Base-by-base conservation (phyloP, 2,329 filamentous ascomycete genomes). In the Fusarium sp. region DNA sequence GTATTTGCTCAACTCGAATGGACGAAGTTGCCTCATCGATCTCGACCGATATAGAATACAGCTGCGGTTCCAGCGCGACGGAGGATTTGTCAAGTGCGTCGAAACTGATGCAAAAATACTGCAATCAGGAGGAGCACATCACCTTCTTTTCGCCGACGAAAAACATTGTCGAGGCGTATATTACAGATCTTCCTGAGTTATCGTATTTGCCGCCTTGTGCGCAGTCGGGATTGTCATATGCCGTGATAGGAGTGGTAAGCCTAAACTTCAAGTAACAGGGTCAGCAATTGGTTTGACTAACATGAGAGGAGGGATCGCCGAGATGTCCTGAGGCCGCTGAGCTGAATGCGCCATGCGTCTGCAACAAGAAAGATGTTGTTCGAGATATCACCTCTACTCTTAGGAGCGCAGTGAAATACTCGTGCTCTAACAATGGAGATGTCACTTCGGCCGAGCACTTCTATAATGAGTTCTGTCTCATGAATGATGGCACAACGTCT, bases 381-480 rank as follows among this genome's bases (percentile, higher is more conserved):
- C 71, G 77, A 8, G 66, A 72, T 9, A 76, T 83, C 27, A 84
- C 79, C 70, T 77, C 79, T 43, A 68, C 71, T 8, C 81, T 87
- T 58, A 81, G 79, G 58, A 76, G 75, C 0, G 78, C 77, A 6
- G 82, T 83, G 27, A 80, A 79, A 48, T 77, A 74, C 3, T 80
- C 76, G 2, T 88, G 85, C 72, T 78, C 79, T 4, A 81, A 83
- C 33, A 79, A 82, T 40, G 79, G 80, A 9, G 83, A 78, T 29
- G 76, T 85, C 17, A 77, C 80, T 1, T 84, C 82, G 1, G 85
- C 84, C 2, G 80, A 84, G 56, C 78, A 77, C 8, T 81, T 87
- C 56, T 86, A 85, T 60, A 74, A 78, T 1, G 84, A 82, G 5
- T 87, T 86, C 69, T 88, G 85, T 68, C 79, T 77, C 21, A 79